Percentiles rank a stretch among this genome's conserved stretches.
Conservation (phyloP, 1,284 basidiomycete genomes). For the Boletus mariae region DNA sequence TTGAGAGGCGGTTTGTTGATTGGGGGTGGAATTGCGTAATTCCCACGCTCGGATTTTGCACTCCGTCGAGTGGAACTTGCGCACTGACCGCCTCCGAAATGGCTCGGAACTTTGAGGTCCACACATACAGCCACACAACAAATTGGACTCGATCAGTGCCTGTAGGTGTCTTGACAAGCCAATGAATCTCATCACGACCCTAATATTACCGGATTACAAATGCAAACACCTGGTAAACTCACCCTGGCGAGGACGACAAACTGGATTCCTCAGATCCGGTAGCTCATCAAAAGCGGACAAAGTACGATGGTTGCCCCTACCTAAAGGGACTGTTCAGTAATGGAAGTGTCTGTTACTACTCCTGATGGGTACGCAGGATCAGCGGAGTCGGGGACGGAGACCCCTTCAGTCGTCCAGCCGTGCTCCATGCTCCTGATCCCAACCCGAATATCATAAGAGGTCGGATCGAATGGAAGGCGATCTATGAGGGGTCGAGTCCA, state of each 20-base stretch:
- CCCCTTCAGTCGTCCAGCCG: background rate
- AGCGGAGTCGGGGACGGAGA: background rate
- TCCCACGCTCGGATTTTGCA: slow-evolving; percentile 33
- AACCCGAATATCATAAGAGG: background rate
- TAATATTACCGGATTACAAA: background rate
- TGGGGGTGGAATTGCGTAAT: slow-evolving; percentile 21
- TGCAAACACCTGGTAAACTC: background rate
- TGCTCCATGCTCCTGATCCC: slow-evolving; percentile 3
- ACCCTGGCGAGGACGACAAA: background rate
- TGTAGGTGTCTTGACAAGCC: background rate
- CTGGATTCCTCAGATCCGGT: too few relatives aligned
- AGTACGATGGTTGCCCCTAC: background rate
- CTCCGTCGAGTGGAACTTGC: slow-evolving; percentile 25
- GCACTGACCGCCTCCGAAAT: slow-evolving; percentile 29
- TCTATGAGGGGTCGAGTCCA: background rate
- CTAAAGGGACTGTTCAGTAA: background rate
- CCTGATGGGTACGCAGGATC: slow-evolving; percentile 1
- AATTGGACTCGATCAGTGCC: background rate
- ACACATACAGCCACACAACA: background rate
- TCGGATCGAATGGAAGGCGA: background rate
- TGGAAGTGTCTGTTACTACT: background rate
- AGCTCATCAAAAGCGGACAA: background rate
- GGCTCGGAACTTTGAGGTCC: slow-evolving; percentile 20
- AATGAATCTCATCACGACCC: background rate
- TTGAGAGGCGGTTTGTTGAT: slow-evolving; percentile 24